phyloP scores from a whole-genome alignment of 2,329 filamentous ascomycete genomes.

The Macroventuria anomochaeta region DNA sequence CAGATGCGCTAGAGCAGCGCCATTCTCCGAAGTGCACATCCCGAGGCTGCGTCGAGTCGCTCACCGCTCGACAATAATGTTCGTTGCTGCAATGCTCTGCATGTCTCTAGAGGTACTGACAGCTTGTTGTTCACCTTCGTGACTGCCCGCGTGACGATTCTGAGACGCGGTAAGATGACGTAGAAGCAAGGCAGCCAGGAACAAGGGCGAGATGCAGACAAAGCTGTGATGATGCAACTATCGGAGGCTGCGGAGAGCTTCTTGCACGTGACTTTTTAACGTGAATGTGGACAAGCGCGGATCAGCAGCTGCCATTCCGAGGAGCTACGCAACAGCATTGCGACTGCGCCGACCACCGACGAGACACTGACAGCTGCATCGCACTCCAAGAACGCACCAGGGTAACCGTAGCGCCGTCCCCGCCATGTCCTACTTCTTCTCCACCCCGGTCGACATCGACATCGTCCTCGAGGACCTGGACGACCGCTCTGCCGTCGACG shows the following conservation, averaged over 20 bases:
- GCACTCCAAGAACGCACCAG: slow-evolving; percentile 22
- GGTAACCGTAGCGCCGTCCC: slow-evolving; percentile 7
- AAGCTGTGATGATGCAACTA: slow-evolving; percentile 19
- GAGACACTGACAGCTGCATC: slow-evolving; percentile 23
- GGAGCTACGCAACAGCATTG: slow-evolving; percentile 18
- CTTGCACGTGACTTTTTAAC: slow-evolving; percentile 18
- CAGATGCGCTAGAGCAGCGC: slow-evolving; percentile 16
- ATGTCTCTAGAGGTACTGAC: no score
- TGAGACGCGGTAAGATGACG: slow-evolving; percentile 24
- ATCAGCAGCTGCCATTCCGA: slow-evolving; percentile 25
- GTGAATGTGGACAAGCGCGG: slow-evolving; percentile 14
- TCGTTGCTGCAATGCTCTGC: not conserved
- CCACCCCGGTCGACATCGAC: slow-evolving; percentile 97
- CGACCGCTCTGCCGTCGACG: slow-evolving; percentile 92
- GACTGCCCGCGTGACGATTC: slow-evolving; percentile 12
- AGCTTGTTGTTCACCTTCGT: no score
- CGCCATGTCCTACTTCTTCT: slow-evolving; percentile 89
- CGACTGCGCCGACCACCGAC: slow-evolving; percentile 22
- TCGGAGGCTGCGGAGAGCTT: slow-evolving; percentile 14
- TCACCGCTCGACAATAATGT: not conserved
- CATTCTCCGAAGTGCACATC: slow-evolving; percentile 8
- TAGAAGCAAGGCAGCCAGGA: slow-evolving; percentile 17
- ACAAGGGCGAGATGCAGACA: slow-evolving; percentile 5
- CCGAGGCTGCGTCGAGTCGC: slow-evolving; percentile 5
- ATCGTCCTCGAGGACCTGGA: slow-evolving; percentile 95